phyloP scores from a whole-genome alignment of 345 rosid genomes.

The Geranium rotundifolium region DNA sequence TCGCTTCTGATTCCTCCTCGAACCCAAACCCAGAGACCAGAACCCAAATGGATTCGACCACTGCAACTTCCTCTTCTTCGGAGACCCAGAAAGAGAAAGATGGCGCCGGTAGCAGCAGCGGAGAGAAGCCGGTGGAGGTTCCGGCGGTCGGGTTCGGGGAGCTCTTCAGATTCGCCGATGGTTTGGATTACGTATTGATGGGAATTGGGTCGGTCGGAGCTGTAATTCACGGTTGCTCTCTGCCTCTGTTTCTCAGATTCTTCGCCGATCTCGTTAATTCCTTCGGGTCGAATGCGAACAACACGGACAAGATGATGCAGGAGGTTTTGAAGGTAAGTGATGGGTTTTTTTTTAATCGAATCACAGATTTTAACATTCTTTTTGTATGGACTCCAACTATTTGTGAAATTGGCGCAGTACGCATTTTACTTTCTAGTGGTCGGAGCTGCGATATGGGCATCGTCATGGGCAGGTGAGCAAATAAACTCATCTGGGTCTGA shows the following conservation, averaged over 20 bases:
- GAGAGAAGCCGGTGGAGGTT: constrained; percentile 43
- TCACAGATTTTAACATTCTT: not conserved
- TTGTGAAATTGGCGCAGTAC: constrained; percentile 34
- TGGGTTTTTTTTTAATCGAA: not conserved
- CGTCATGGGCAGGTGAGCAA: constrained; percentile 89
- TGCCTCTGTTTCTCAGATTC: constrained; percentile 89
- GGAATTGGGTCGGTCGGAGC: constrained; percentile 95
- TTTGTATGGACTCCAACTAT: not conserved
- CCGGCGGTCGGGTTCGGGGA: constrained; percentile 54
- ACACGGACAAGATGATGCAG: constrained; percentile 90
- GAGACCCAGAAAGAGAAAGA: no score
- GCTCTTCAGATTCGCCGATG: constrained; percentile 95
- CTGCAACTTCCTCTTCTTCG: not conserved
- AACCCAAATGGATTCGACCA: not conserved
- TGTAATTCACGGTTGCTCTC: constrained; percentile 81
- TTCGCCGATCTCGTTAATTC: constrained; percentile 99
- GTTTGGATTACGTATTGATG: constrained; percentile 87
- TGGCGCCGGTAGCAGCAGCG: constrained; percentile 3
- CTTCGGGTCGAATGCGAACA: constrained; percentile 84
- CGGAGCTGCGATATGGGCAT: constrained; percentile 99
- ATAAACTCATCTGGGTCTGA: not conserved
- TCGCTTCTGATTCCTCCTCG: constrained; percentile 26
- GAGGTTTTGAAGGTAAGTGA: constrained; percentile 78
- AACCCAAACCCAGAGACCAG: not conserved
- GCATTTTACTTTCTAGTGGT: constrained; percentile 94